Percentiles rank a stretch among this genome's conserved stretches.
Conservation (phyloP, 305 asterid genomes). For the Galium porrigens region DNA sequence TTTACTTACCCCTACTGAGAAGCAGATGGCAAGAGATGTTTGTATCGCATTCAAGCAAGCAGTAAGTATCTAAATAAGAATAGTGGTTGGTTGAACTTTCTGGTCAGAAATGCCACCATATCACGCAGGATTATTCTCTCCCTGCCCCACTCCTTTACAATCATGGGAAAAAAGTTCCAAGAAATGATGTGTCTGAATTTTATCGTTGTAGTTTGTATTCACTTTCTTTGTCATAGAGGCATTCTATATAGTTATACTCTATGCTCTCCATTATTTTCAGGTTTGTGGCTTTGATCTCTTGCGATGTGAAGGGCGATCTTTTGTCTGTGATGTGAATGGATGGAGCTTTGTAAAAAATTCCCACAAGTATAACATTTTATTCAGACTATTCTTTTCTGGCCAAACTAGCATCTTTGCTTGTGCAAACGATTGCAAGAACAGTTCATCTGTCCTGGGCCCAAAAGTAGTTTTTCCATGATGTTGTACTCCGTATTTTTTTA, state of each 20-base stretch:
- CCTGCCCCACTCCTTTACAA: background rate
- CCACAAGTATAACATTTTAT: slow-evolving; percentile 37
- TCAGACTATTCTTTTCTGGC: background rate
- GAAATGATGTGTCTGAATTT: background rate
- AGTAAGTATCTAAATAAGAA: slow-evolving; percentile 33
- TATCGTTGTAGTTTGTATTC: background rate
- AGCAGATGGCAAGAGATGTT: slow-evolving; percentile 90
- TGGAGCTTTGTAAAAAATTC: slow-evolving; percentile 98
- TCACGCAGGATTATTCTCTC: background rate
- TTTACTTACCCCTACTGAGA: slow-evolving; percentile 79
- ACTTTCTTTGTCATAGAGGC: background rate
- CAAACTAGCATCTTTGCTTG: background rate
- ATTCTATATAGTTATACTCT: slow-evolving; percentile 9
- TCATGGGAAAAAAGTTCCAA: background rate
- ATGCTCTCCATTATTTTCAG: slow-evolving; percentile 26
- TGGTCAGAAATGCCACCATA: slow-evolving; percentile 1
- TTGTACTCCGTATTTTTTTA: background rate
- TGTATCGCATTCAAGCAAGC: slow-evolving; percentile 89
- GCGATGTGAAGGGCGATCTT: slow-evolving; percentile 87
- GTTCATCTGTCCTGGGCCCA: background rate
- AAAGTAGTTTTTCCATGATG: background rate
- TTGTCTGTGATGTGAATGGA: slow-evolving; percentile 94
- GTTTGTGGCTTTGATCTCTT: slow-evolving; percentile 96
- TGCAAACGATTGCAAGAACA: slow-evolving; percentile 4
- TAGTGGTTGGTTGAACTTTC: background rate